Evolutionary conservation across 306 rosid genomes (phyloP), one percentile per base, ranked within the genome.

Genomic region (Prunus mume): DNA sequence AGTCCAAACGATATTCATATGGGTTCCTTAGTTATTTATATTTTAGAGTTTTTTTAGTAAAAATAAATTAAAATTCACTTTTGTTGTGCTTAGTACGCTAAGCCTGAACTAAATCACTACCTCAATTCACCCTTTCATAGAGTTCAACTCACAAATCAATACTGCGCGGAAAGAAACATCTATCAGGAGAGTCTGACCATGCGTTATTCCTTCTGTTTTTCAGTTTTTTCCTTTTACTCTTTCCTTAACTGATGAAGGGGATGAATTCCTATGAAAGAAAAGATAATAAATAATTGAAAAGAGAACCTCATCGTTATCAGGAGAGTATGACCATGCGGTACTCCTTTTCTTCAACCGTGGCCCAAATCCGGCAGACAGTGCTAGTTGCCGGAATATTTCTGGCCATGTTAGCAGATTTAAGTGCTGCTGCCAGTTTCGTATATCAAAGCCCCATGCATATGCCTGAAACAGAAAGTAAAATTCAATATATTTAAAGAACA

Each of bases 361-460:
- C 78, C 99, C 99, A 79, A 90, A 87, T 82, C 99, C 97, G 12
- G 99, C 93, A 68, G 97, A 90, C 65, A 95, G 85, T 58, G 97
- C 99, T 45, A 95, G 79, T 81, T 95, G 99, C 76, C 99, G 87
- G 73, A 92, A 85, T 79, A 95, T 86, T 86, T 95, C 99, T 62
- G 97, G 97, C 99, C 99, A 95, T 57, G 99, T 95, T 79, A 90
- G 85, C 46, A 91, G 92, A 86, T 90, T 92, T 78, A 95, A 82
- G 88, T 90, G 97, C 86, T 83, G 84, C 87, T 95, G 97, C 99
- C 99, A 96, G 79, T 90, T 92, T 67, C 93, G 82, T 79, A 96
- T 96, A 81, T 96, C 99, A 91, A 92, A 92, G 62, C 99, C 99
- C 99, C 99, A 96, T 19, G 96, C 88, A 81, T 93, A 91, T 61